Base-by-base conservation (phyloP, 768 basidiomycete species). In the Paxillus involutus region DNA sequence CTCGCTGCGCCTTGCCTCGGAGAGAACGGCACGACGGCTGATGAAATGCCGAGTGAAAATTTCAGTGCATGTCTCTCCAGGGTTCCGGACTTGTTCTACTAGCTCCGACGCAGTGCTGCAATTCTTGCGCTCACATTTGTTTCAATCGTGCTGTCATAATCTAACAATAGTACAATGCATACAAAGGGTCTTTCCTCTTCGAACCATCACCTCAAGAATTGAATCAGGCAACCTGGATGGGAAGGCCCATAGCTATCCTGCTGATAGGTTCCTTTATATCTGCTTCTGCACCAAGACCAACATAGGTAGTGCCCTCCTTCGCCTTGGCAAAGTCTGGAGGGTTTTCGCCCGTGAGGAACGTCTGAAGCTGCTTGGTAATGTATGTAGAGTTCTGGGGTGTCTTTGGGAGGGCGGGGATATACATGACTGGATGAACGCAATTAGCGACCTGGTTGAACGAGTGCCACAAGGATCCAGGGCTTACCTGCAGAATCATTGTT, bases 321-420 rank as follows among this genome's bases (percentile, higher is more conserved):
- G 78, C 74, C 55, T 77, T 68, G 0, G 80, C 83, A 70, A 87
- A 92, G 64, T 93, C 91, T 4, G 89, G 87, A 8, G 88, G 88
- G 21, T 85, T 79, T 21, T 79, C 62, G 7, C 84, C 84, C 8
- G 69, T 57, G 39, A 85, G 69, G 71, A 90, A 92, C 12, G 77
- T 68, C 37, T 82, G 79, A 32, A 75, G 81, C 68, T 92, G 91
- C 60, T 76, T 74, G 54, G 75, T 70, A 44, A 91, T 63, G 60
- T 91, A 91, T 13, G 69, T 74, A 37, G 73, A 73, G 65, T 89
- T 89, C 58, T 74, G 72, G 1, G 80, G 79, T 2, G 86, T 89
- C 51, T 80, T 71, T 0, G 88, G 88, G 10, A 86, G 82, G 6
- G 89, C 82, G 1, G 85, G 84, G 47, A 91, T 91, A 57, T 91